A percentile compares a stretch with the other conserved stretches of the same genome.
Conservation (phyloP, 805 yeast species). For the Candida koratica region DNA sequence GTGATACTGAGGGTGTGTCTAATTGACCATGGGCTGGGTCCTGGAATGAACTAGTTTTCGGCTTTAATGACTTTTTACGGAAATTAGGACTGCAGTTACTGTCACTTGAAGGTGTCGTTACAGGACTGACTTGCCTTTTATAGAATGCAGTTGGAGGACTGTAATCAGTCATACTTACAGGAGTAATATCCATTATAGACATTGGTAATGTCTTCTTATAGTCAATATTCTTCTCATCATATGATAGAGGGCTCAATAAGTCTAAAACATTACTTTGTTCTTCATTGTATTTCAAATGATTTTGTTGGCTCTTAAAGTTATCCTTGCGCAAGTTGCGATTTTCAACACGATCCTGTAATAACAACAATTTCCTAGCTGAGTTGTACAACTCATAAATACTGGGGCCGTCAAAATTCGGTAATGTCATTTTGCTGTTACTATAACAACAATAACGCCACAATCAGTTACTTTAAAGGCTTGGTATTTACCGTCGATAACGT, state of each 20-base stretch:
- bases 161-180: conserved; percentile 29
- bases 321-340: conserved; percentile 37
- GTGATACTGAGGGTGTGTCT: background rate
- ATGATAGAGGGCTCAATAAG: conserved; percentile 37
- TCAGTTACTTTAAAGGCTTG: no score
- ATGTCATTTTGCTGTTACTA: conserved; percentile 5
- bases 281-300: conserved; percentile 17
- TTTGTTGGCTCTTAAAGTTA: conserved; percentile 22
- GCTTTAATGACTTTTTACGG: conserved; percentile 7
- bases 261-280: conserved; percentile 16
- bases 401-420: conserved; percentile 22
- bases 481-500: no score
- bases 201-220: conserved; percentile 8
- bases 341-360: conserved; percentile 37
- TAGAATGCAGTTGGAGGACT: conserved; percentile 16
- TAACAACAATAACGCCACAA: no score
- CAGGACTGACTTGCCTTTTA: conserved; percentile 18
- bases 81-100: conserved; percentile 5
- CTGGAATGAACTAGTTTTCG: conserved; percentile 20
- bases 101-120: conserved; percentile 12
- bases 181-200: conserved; percentile 24
- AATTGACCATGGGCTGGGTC: conserved; percentile 3
- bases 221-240: conserved; percentile 24
- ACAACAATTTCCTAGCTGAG: conserved; percentile 38
- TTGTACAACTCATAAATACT: conserved; percentile 39